These are phyloP conservation scores for Eutypella sp. DNA, from an alignment of 2,329 filamentous ascomycete genomes.

Conservation along the genomic window DNA sequence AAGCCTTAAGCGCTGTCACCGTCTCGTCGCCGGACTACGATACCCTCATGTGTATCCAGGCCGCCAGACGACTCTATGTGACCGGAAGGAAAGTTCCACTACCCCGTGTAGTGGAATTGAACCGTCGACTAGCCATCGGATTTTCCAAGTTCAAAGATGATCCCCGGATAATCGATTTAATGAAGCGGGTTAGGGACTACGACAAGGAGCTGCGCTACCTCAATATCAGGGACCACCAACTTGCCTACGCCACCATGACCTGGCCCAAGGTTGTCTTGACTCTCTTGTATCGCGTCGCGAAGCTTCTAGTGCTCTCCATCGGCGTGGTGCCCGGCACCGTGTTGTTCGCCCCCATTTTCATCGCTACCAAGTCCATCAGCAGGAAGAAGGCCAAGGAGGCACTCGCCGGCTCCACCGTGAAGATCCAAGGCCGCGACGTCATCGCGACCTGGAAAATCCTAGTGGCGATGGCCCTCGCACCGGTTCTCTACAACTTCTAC, in stretches of 20 bases:
- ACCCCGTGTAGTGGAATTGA: conserved; percentile 89
- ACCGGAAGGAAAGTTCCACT: conserved; percentile 90
- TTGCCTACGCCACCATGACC: conserved; percentile 84
- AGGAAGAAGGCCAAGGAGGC: conserved; percentile 77
- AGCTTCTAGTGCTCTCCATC: conserved; percentile 70
- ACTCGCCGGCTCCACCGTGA: conserved; percentile 79
- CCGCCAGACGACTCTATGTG: conserved; percentile 86
- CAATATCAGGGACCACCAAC: conserved; percentile 88
- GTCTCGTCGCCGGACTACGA: conserved; percentile 93
- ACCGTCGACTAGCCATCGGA: conserved; percentile 82
- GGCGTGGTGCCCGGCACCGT: conserved; percentile 81
- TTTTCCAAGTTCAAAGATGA: conserved; percentile 93
- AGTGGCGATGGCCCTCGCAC: conserved; percentile 79
- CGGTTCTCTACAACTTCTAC: conserved; percentile 78
- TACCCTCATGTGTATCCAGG: conserved; percentile 94
- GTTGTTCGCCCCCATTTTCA: conserved; percentile 84
- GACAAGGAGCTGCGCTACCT: conserved; percentile 82
- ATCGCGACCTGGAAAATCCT: conserved; percentile 93
- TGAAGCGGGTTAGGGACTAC: conserved; percentile 73
- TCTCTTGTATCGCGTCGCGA: conserved; percentile 73
- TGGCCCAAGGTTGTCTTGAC: conserved; percentile 69
- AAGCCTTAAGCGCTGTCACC: conserved; percentile 80
- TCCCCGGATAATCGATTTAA: conserved; percentile 71
- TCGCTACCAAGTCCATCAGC: conserved; percentile 77
- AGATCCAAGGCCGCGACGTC: conserved; percentile 82